Percentiles rank a stretch among this genome's conserved stretches.
phyloP scores from a whole-genome alignment of 306 rosid genomes.

The Argentina anserina region DNA sequence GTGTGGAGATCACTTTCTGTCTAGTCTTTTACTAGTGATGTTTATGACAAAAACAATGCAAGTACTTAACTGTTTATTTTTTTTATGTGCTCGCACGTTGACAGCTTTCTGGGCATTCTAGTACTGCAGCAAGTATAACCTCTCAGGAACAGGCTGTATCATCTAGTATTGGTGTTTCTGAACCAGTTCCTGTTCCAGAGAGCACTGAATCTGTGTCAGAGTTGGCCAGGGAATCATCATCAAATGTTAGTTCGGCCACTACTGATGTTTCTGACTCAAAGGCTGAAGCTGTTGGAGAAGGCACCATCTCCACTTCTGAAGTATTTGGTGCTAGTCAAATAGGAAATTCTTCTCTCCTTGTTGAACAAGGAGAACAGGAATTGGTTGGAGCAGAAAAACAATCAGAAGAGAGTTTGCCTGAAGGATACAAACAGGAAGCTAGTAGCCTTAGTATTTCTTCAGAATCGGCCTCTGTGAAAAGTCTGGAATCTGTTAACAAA shows the following conservation, averaged over 20 bases:
- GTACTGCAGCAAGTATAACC: constrained; percentile 27
- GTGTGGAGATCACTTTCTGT: constrained; percentile 4
- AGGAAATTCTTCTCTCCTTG: constrained; percentile 29
- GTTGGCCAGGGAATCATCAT: constrained; percentile 20
- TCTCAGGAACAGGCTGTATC: constrained; percentile 33
- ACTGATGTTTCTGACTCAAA: constrained; percentile 35
- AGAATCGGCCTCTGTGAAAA: constrained; percentile 16
- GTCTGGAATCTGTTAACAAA: constrained; percentile 26
- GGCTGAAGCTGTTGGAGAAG: constrained; percentile 25
- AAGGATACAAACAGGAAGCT: constrained; percentile 24
- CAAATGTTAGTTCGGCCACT: constrained; percentile 22
- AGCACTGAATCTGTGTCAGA: constrained; percentile 30
- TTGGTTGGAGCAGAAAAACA: constrained; percentile 25
- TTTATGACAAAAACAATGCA: background rate
- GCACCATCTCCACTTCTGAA: constrained; percentile 14
- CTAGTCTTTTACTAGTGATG: constrained; percentile 1
- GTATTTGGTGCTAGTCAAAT: constrained; percentile 22
- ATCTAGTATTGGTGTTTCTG: constrained; percentile 38
- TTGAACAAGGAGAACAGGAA: constrained; percentile 30
- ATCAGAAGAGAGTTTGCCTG: constrained; percentile 28
- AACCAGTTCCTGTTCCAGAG: constrained; percentile 27
- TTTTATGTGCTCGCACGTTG: constrained; percentile 13
- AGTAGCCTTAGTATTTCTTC: constrained; percentile 21
- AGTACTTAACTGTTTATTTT: background rate
- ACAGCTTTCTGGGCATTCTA: constrained; percentile 54